A percentile compares a stretch with the other conserved stretches of the same genome.
Conservation (phyloP, 495 filamentous ascomycete species). For the Tuber brumale region DNA sequence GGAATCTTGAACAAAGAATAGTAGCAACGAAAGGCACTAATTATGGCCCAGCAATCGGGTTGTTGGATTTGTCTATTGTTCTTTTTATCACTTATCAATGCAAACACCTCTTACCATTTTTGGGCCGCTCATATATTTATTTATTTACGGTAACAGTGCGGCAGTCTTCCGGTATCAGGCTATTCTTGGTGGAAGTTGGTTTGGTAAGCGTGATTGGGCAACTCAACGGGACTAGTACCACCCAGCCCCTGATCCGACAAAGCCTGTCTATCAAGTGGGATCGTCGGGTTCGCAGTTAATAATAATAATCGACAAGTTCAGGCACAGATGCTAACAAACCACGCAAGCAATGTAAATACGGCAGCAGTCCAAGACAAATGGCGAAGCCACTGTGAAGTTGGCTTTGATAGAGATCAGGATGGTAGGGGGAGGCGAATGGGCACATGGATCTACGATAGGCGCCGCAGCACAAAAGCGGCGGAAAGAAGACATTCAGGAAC, state of each 20-base stretch:
- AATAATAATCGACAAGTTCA: not conserved
- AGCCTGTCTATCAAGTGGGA: constrained; percentile 2
- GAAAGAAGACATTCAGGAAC: not conserved
- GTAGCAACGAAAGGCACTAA: not conserved
- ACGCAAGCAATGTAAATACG: not conserved
- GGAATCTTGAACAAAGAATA: constrained; percentile 2
- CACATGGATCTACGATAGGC: not conserved
- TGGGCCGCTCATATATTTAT: constrained; percentile 3
- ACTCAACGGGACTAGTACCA: not conserved
- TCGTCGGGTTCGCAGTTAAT: constrained; percentile 1
- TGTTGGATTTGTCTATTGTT: not conserved
- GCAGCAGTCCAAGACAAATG: not conserved
- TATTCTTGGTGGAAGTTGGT: constrained; percentile 4
- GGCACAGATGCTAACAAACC: constrained; percentile 1
- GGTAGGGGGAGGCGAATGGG: not conserved
- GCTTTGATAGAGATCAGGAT: not conserved
- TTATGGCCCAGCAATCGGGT: not conserved
- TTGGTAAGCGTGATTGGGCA: not conserved
- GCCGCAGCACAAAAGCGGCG: constrained; percentile 6
- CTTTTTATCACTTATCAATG: constrained; percentile 3
- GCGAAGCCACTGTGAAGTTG: not conserved
- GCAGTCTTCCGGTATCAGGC: constrained; percentile 3
- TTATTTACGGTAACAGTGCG: constrained; percentile 3
- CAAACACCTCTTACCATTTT: not conserved
- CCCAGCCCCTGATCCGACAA: not conserved